phyloP scores from a whole-genome alignment of 169 alveolate genomes.

The Plasmodium yoelii region DNA sequence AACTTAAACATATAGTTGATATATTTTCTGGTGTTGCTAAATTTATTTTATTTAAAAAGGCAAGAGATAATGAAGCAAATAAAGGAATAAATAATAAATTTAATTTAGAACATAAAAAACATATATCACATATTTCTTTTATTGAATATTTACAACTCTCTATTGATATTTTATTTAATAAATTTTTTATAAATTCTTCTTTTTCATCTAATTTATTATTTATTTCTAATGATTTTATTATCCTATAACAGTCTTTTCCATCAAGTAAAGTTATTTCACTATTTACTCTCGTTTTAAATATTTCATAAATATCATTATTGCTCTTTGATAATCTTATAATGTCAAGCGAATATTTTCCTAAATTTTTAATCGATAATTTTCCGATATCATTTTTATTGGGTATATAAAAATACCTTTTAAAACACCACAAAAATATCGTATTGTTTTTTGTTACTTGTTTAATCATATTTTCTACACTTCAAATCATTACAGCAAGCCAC shows the following conservation, averaged over 20 bases:
- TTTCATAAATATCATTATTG: slow-evolving; percentile 46
- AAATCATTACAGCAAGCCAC: not conserved
- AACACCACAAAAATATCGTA: not conserved
- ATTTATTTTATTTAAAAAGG: slow-evolving; percentile 65
- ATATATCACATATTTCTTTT: slow-evolving; percentile 74
- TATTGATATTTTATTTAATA: slow-evolving; percentile 31
- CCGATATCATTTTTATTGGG: slow-evolving; percentile 24
- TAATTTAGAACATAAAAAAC: slow-evolving; percentile 65
- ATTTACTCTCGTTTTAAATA: slow-evolving; percentile 19
- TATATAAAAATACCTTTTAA: slow-evolving; percentile 22
- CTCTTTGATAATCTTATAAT: slow-evolving; percentile 46
- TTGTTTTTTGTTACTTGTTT: slow-evolving; percentile 7
- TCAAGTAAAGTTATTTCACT: slow-evolving; percentile 37
- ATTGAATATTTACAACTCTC: slow-evolving; percentile 60
- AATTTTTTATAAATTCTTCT: slow-evolving; percentile 40
- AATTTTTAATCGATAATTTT: slow-evolving; percentile 56
- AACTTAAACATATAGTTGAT: slow-evolving; percentile 63
- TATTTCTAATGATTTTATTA: slow-evolving; percentile 65
- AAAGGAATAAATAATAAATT: slow-evolving; percentile 50
- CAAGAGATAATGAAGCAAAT: slow-evolving; percentile 63
- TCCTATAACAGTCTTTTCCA: slow-evolving; percentile 71
- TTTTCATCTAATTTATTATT: slow-evolving; percentile 44
- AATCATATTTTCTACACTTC: slow-evolving; percentile 19
- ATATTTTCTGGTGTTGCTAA: slow-evolving; percentile 57
- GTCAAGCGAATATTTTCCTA: slow-evolving; percentile 62